Base-by-base conservation (phyloP, 352 stramenopile genomes). In the Pythium phragmitis region DNA sequence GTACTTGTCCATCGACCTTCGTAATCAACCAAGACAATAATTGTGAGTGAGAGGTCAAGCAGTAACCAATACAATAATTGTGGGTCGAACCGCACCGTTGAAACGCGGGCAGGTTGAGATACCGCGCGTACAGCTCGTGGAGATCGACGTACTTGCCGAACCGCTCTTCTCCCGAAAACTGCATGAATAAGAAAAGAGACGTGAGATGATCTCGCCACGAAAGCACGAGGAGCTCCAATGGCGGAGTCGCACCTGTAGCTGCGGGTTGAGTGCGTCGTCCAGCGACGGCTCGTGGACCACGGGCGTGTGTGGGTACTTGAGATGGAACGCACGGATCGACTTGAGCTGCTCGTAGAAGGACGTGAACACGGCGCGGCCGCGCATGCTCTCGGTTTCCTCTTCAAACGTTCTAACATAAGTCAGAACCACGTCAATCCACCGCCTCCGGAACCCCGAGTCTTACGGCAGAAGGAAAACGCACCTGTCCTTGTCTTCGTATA, bases 81-180 rank as follows among this genome's bases (percentile, higher is more conserved):
- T 3, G 17, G 37, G 19, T 17, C 3, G 23, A 26, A 17, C 66
- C 66, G 23, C 51, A 80, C 73, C 61, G 69, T 61, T 87, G 78
- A n/a, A 91, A 80, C 51, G 77, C 75, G 23, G 77, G 72, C 16
- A 89, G 74, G 63, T 96, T 95, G 52, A 95, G 55, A 52, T 87
- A 97, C 17, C 79, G 74, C 57, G 72, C 60, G 73, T 95, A 92
- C 58, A 94, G 88, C 67, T 87, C 77, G 61, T 96, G 85, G 36
- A 97, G 57, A 65, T 97, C 89, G n/a, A 97, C 79, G 63, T 96
- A 97, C 61, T 94, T 94, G 58, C 89, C 89, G 41, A 91, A 92
- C 26, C 79, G 82, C 68, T 97, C 89, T 84, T 96, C 88, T 16
- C 89, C 89, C 3, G 85, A 94, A 57, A 96, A 96, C 73, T 92